Base-by-base conservation (phyloP, 129 eudicot genomes). In the Escallonia rubra region DNA sequence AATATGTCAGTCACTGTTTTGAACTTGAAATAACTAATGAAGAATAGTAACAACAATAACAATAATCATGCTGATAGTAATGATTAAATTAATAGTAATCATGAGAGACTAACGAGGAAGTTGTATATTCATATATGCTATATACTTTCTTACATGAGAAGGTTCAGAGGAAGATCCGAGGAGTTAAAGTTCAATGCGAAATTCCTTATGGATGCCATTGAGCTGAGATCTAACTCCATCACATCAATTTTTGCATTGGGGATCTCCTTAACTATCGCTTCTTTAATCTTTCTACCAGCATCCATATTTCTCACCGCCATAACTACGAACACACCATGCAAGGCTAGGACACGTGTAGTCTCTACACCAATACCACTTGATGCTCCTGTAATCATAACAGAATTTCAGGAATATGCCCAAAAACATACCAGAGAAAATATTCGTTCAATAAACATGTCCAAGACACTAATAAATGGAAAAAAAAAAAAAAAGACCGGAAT, bases 341-440 rank as follows among this genome's bases (percentile, higher is more conserved):
- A 63, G 3, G 88, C 98, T 15, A 93, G 96, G 75, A 87, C 90
- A n/a, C 96, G 86, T 0, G 96, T 59, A 4, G 96, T 93, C 70
- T 89, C 99, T 63, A 79, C 60, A 10, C 99, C 99, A 41, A 93
- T 87, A 15, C 99, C 99, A 80, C 95, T 93, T 72, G 99, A 81
- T 41, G 99, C 96, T 69, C 99, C 99, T 93, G 89, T 50, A 67
- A 74, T 43, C 47, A 14, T n/a, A 68, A 42, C 54, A 23, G 34
- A 23, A 23, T 23, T 23, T 23, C 34, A 23, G 34, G 34, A 23
- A 23, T 23, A 23, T 23, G 34, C 34, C 1, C 34, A 23, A 23
- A 23, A 23, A 23, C 34, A 23, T 23, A 23, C 34, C 34, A 1
- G 34, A 23, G 34, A 23, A 23, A 23, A 23, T 23, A 23, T 23